Percentiles rank a stretch among this genome's conserved stretches.
These are phyloP conservation scores for Taphrina sp. DNA, from an alignment of 1,139 yeast genomes.

Conservation along the genomic window DNA sequence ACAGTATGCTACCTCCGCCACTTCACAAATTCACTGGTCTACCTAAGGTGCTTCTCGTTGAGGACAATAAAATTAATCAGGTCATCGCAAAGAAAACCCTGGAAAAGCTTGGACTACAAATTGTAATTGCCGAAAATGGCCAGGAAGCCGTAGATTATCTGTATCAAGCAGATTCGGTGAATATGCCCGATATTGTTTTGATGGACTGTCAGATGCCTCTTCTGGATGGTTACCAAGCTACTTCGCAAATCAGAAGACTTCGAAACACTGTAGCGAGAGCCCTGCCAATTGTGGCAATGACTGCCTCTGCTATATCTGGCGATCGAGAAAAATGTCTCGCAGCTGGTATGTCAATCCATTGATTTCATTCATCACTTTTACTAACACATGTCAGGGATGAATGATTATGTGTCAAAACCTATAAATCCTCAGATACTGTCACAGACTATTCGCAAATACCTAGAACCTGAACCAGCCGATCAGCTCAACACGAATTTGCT, in stretches of 20 bases:
- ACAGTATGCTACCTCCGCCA: neutral
- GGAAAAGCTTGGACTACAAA: slow-evolving; percentile 54
- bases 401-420: slow-evolving; percentile 58
- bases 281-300: slow-evolving; percentile 51
- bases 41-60: slow-evolving; percentile 48
- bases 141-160: slow-evolving; percentile 37
- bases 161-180: slow-evolving; percentile 37
- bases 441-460: slow-evolving; percentile 35
- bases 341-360: no score
- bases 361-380: no score
- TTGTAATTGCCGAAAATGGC: slow-evolving; percentile 51
- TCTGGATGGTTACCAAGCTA: slow-evolving; percentile 46
- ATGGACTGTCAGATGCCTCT: slow-evolving; percentile 61
- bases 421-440: slow-evolving; percentile 35
- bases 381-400: no score
- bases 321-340: slow-evolving; percentile 52
- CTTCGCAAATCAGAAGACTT: slow-evolving; percentile 43
- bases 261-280: slow-evolving; percentile 20
- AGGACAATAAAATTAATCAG: slow-evolving; percentile 55
- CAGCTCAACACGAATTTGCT: neutral
- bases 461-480: slow-evolving; percentile 36
- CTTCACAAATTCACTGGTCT: slow-evolving; percentile 3
- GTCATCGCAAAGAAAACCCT: slow-evolving; percentile 55
- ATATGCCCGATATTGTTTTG: slow-evolving; percentile 51
- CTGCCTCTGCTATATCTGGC: slow-evolving; percentile 62